Percentiles rank a stretch among this genome's conserved stretches.
Evolutionary conservation across 371 early-diverging fungal genomes (phyloP).

Genomic region (Actinomucor elegans): DNA sequence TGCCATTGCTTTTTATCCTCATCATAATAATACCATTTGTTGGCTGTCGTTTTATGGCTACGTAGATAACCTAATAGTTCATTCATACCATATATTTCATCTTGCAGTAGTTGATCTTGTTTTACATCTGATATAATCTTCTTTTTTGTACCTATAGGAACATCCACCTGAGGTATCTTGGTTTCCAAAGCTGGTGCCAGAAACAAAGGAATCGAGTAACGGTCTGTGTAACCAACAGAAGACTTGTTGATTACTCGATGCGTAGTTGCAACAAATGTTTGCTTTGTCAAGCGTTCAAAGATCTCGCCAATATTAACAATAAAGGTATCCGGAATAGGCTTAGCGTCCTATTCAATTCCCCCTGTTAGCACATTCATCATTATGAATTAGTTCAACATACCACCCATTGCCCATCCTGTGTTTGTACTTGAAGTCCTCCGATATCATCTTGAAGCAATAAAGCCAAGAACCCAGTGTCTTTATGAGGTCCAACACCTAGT

Average conservation of each 20-base stretch:
- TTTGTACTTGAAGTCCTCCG: conserved; percentile 66
- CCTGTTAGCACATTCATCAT: no score
- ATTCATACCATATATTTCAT: conserved; percentile 37
- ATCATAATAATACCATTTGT: conserved; percentile 34
- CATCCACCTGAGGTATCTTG: conserved; percentile 32
- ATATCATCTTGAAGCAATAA: conserved; percentile 60
- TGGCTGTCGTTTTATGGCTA: conserved; percentile 28
- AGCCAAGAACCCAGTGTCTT: conserved; percentile 57
- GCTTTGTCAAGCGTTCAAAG: conserved; percentile 59
- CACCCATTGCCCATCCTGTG: conserved; percentile 58
- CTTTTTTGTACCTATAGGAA: background rate
- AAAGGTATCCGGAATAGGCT: conserved; percentile 59
- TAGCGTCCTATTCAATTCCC: conserved; percentile 51
- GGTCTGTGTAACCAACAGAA: conserved; percentile 34
- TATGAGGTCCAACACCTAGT: conserved; percentile 59
- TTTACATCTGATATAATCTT: conserved; percentile 30
- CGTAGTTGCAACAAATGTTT: conserved; percentile 55
- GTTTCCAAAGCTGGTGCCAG: conserved; percentile 41
- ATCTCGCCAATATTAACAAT: conserved; percentile 67
- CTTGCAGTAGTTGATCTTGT: conserved; percentile 32
- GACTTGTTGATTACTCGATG: conserved; percentile 64
- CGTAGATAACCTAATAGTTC: conserved; percentile 17
- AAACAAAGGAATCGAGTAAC: conserved; percentile 58
- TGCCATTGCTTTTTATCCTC: conserved; percentile 20
- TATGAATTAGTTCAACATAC: conserved; percentile 21